phyloP scores from a whole-genome alignment of 495 filamentous ascomycete genomes.

The Podospora sp. region DNA sequence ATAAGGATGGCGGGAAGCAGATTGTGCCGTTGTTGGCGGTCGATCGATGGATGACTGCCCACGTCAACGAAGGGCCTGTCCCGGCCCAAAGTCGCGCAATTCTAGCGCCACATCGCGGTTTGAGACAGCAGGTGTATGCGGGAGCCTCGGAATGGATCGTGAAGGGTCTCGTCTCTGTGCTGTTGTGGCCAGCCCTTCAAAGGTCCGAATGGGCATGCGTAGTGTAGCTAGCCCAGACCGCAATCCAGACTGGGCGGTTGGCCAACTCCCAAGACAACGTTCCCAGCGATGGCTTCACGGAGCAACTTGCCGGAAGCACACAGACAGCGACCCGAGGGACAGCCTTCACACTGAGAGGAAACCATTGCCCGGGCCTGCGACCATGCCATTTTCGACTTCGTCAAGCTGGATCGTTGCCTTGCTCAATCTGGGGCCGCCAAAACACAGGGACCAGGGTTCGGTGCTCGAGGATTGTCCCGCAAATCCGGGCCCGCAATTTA shows the following conservation, averaged over 20 bases:
- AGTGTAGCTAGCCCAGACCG: neutral
- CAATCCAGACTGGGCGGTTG: neutral
- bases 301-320: neutral
- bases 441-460: constrained; percentile 6
- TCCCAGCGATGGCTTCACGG: neutral
- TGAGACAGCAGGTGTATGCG: neutral
- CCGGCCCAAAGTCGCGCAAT: neutral
- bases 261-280: neutral
- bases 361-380: neutral
- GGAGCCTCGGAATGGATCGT: neutral
- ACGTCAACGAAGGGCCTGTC: neutral
- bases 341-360: neutral
- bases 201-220: neutral
- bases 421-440: constrained; percentile 18
- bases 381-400: neutral
- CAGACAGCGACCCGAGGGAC: constrained; percentile 3
- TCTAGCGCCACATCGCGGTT: neutral
- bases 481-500: constrained; percentile 31
- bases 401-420: constrained; percentile 1
- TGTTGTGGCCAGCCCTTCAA: neutral
- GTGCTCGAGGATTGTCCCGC: constrained; percentile 13
- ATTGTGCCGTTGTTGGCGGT: neutral
- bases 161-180: neutral
- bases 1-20: neutral
- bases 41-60: neutral